phyloP scores from a whole-genome alignment of 2,329 filamentous ascomycete species.

The Microcera coccophila region DNA sequence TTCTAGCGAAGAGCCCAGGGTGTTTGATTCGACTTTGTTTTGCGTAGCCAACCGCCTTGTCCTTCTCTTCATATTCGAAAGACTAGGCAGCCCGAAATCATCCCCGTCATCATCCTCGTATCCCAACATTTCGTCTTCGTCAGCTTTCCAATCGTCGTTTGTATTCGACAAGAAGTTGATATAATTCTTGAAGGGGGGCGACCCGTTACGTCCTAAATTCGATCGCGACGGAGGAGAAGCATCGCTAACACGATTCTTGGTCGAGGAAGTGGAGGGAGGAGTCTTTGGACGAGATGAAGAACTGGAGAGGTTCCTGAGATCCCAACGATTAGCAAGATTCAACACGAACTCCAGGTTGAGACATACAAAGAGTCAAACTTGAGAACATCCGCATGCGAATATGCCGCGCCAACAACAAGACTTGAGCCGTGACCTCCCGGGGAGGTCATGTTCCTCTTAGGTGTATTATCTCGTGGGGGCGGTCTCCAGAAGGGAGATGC shows the following conservation, averaged over 20 bases:
- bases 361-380: constrained; percentile 78
- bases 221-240: constrained; percentile 54
- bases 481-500: constrained; percentile 84
- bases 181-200: constrained; percentile 66
- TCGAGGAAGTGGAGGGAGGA: constrained; percentile 60
- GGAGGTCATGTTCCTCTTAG: constrained; percentile 46
- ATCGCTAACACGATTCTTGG: constrained; percentile 48
- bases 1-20: constrained; percentile 36
- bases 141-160: constrained; percentile 76
- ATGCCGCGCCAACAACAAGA: constrained; percentile 87
- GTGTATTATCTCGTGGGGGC: constrained; percentile 49
- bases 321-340: constrained; percentile 6
- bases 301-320: constrained; percentile 55
- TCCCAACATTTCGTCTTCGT: constrained; percentile 71
- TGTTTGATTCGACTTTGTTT: constrained; percentile 18
- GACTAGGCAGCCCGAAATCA: constrained; percentile 89
- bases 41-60: constrained; percentile 50
- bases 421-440: constrained; percentile 53
- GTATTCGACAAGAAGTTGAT: constrained; percentile 77
- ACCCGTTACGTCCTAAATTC: constrained; percentile 53
- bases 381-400: constrained; percentile 92
- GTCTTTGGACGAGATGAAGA: constrained; percentile 67
- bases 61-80: constrained; percentile 85
- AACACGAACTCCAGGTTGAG: not conserved
- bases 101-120: constrained; percentile 88